These are phyloP conservation scores for Aureoboletus auriporus DNA, from an alignment of 768 basidiomycete genomes.

Conservation along the genomic window DNA sequence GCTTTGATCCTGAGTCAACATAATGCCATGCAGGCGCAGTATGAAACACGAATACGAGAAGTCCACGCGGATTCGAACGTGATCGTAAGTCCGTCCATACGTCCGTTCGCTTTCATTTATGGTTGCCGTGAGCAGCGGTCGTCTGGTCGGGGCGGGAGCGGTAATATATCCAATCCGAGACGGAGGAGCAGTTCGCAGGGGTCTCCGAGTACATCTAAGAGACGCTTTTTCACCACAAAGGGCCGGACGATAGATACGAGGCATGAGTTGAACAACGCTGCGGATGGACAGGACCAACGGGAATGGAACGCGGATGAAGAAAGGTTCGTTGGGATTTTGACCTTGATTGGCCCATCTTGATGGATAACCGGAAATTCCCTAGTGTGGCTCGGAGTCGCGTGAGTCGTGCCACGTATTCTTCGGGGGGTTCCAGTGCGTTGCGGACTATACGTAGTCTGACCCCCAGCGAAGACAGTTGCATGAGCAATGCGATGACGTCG, in stretches of 20 bases:
- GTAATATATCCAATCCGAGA: constrained; percentile 19
- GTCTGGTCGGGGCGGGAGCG: constrained; percentile 25
- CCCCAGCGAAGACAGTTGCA: neutral
- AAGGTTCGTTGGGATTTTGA: too few relatives aligned
- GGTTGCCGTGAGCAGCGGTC: constrained; percentile 13
- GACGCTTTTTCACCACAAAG: constrained; percentile 12
- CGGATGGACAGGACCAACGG: neutral
- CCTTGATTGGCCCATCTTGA: too few relatives aligned
- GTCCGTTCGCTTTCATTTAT: neutral
- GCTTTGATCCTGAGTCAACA: constrained; percentile 21
- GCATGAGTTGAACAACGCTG: neutral
- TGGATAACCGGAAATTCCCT: too few relatives aligned
- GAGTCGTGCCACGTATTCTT: constrained; percentile 11
- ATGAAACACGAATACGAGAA: constrained; percentile 16
- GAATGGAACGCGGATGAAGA: neutral
- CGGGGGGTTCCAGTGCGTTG: constrained; percentile 4
- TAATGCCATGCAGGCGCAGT: constrained; percentile 7
- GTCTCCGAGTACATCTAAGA: neutral
- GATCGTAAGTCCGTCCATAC: constrained; percentile 9
- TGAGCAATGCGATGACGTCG: constrained; percentile 1
- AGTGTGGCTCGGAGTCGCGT: too few relatives aligned
- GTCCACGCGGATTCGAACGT: constrained; percentile 12
- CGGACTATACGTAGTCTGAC: neutral
- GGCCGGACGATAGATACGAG: constrained; percentile 1
- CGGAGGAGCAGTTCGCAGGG: constrained; percentile 10